These are phyloP conservation scores for Beauveria australis DNA, from an alignment of 2,329 filamentous ascomycete species.

Conservation along the genomic window DNA sequence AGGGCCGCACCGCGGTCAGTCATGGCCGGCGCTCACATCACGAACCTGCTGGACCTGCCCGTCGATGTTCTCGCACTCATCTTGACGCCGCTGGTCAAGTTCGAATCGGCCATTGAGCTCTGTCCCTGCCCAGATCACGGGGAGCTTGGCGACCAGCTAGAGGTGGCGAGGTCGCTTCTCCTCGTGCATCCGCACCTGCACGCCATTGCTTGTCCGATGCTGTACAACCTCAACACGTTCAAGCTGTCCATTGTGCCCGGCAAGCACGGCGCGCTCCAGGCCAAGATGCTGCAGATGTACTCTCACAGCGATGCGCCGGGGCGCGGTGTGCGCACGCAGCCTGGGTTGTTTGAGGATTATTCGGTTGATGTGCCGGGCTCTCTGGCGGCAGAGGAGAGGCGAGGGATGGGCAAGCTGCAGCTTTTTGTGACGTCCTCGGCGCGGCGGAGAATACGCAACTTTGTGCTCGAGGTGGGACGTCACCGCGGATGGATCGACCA, in stretches of 20 bases:
- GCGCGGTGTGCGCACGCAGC: not conserved
- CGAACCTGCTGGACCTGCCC: constrained; percentile 26
- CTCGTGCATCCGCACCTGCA: constrained; percentile 26
- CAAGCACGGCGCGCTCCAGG: constrained; percentile 20
- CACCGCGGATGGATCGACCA: constrained; percentile 25
- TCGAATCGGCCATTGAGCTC: constrained; percentile 17
- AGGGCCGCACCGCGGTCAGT: not conserved
- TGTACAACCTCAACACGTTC: constrained; percentile 25
- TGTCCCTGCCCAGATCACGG: constrained; percentile 20
- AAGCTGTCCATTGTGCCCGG: constrained; percentile 20
- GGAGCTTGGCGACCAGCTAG: constrained; percentile 9
- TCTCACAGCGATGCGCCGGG: not conserved
- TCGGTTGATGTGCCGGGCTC: not conserved
- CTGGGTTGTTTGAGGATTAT: constrained; percentile 2
- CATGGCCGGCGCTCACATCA: not conserved
- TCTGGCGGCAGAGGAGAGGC: constrained; percentile 9
- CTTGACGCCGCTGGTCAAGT: constrained; percentile 21
- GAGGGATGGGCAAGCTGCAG: constrained; percentile 6
- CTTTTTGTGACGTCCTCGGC: constrained; percentile 8
- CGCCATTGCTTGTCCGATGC: constrained; percentile 23
- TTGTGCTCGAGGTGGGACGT: constrained; percentile 22
- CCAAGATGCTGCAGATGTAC: constrained; percentile 17
- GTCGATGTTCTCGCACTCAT: constrained; percentile 26
- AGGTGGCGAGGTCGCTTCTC: constrained; percentile 21
- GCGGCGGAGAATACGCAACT: constrained; percentile 16